Evolutionary conservation across 805 yeast species (phyloP).

Genomic region (Saturnispora serradocipensis): DNA sequence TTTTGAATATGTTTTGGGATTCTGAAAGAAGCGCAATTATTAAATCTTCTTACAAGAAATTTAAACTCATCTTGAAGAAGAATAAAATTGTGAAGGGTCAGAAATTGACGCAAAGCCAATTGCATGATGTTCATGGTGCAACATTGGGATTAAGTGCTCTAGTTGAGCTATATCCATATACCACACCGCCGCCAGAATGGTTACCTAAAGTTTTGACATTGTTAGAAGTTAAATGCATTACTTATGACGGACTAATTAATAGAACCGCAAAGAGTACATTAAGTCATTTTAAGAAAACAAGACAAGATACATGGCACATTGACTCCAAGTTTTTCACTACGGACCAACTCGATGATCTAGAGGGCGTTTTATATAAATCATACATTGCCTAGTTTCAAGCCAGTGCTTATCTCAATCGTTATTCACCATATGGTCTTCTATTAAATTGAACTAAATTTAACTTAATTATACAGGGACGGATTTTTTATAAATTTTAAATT

Average conservation of each 20-base stretch:
- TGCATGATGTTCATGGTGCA: slow-evolving; percentile 65
- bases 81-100: slow-evolving; percentile 20
- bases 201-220: slow-evolving; percentile 63
- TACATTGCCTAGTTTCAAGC: slow-evolving; percentile 29
- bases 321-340: slow-evolving; percentile 67
- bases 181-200: slow-evolving; percentile 89
- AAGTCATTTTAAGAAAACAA: slow-evolving; percentile 78
- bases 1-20: slow-evolving; percentile 57
- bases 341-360: slow-evolving; percentile 80
- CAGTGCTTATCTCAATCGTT: background rate
- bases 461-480: background rate
- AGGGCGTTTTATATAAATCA: slow-evolving; percentile 89
- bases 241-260: slow-evolving; percentile 71
- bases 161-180: slow-evolving; percentile 81
- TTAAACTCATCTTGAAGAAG: slow-evolving; percentile 36
- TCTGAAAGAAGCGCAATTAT: slow-evolving; percentile 37
- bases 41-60: slow-evolving; percentile 32
- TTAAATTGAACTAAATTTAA: background rate
- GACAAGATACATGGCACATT: slow-evolving; percentile 95
- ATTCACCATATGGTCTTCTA: background rate
- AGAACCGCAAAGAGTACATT: slow-evolving; percentile 73
- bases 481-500: background rate
- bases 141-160: slow-evolving; percentile 83
- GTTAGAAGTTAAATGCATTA: slow-evolving; percentile 62
- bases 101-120: slow-evolving; percentile 33